Evolutionary conservation across 257 asterid species (phyloP).

Genomic region (Anisodus acutangulus): DNA sequence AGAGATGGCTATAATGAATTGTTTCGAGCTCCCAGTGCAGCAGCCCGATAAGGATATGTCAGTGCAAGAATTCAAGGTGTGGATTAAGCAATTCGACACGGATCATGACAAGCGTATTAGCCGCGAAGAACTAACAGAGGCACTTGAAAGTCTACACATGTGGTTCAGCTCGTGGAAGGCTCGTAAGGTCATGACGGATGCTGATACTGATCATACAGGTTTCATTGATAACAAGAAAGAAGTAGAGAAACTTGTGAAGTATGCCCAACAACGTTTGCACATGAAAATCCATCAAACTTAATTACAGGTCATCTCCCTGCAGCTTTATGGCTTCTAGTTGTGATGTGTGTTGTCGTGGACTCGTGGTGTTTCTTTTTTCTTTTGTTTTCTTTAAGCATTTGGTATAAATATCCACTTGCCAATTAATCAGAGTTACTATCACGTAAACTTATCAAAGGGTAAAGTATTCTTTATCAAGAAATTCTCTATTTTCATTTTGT

Average conservation of each 20-base stretch:
- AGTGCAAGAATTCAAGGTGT: conserved; percentile 47
- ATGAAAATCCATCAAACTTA: conserved; percentile 36
- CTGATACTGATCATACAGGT: conserved; percentile 38
- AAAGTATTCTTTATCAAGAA: not conserved
- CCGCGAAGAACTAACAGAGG: conserved; percentile 38
- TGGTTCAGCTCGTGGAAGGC: conserved; percentile 46
- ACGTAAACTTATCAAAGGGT: not conserved
- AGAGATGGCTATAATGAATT: conserved; percentile 32
- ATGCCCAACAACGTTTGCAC: conserved; percentile 40
- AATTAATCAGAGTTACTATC: not conserved
- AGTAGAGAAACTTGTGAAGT: conserved; percentile 41
- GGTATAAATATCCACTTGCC: not conserved
- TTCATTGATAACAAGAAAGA: conserved; percentile 41
- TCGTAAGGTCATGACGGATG: conserved; percentile 37
- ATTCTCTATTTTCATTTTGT: not conserved
- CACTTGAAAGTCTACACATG: conserved; percentile 40
- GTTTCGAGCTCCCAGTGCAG: conserved; percentile 34
- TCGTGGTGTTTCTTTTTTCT: too few species aligned
- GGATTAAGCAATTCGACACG: conserved; percentile 45
- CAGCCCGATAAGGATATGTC: conserved; percentile 36
- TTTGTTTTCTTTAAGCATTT: not conserved
- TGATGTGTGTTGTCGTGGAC: not conserved
- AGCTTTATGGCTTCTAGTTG: not conserved
- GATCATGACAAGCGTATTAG: conserved; percentile 45
- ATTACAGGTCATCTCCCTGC: not conserved